These are phyloP conservation scores for Aspergillus pseudoterreus DNA, from an alignment of 2,329 filamentous ascomycete species.

Conservation along the genomic window DNA sequence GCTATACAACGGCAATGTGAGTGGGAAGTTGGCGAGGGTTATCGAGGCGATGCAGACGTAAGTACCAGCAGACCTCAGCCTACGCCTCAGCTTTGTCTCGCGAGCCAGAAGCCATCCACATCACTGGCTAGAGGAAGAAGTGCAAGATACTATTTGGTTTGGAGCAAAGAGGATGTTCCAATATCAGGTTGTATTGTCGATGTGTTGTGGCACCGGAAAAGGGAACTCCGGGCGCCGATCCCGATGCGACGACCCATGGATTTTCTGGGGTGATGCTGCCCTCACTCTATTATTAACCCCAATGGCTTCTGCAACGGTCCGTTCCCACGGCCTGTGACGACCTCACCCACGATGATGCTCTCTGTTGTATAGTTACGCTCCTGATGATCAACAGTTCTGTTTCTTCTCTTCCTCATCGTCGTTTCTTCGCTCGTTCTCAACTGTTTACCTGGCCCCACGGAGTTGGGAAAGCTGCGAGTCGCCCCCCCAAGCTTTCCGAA, in stretches of 20 bases:
- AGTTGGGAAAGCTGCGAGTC: constrained; percentile 8
- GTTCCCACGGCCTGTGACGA: background rate
- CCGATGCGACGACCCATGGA: background rate
- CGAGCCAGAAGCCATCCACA: too few species aligned
- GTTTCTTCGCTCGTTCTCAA: background rate
- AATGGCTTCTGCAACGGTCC: background rate
- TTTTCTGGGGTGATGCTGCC: background rate
- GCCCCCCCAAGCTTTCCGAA: constrained; percentile 9
- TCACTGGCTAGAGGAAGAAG: too few species aligned
- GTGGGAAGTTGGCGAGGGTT: too few species aligned
- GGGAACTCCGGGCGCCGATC: background rate
- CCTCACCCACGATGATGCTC: background rate
- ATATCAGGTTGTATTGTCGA: background rate
- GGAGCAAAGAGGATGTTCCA: background rate
- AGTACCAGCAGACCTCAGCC: too few species aligned
- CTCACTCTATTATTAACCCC: background rate
- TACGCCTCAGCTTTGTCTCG: too few species aligned
- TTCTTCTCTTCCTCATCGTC: background rate
- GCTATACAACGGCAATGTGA: too few species aligned
- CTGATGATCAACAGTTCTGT: background rate
- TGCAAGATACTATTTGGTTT: too few species aligned
- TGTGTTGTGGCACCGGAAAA: background rate
- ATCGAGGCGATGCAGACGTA: too few species aligned
- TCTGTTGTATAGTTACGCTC: background rate
- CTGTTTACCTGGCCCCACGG: constrained; percentile 9